Base-by-base conservation (phyloP, 2,329 filamentous ascomycete genomes). In the Botrytis cinerea region DNA sequence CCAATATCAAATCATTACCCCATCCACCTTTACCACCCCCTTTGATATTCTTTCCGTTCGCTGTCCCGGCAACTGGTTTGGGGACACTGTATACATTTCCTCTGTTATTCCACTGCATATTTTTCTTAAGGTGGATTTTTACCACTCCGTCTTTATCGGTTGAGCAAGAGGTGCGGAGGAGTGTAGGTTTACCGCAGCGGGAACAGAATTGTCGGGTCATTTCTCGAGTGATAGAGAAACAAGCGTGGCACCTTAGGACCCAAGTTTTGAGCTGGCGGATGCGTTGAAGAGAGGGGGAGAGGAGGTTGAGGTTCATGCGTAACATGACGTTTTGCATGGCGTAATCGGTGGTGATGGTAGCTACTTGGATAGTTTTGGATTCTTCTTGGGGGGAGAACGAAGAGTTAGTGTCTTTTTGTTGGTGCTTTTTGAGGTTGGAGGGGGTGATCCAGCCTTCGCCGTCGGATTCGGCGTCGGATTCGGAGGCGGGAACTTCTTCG, bases 251-350 rank as follows among this genome's bases (percentile, higher is more conserved):
- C 61, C 96, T 91, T 73, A 97, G 88, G 6, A 98, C 90, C 87
- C 93, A 97, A 20, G 93, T 95, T 82, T 94, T 95, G 76, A 98
- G 88, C 74, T 92, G 90, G 54, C 90, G 92, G 81, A 99, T 94
- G 79, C 94, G 90, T 75, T 93, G 88, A 75, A 98, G 86, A 25
- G 89, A 88, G 0, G 93, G 88, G 0, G 95, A 94, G 74, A 98
- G 87, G 18, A 98, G 89, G 81, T 96, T 93, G 67, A 99, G 89
- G 84, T 98, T 97, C 86, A 98, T 97, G 78, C 97, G 93, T 7
- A 99, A 87, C 2, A 96, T 89, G 12, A 98, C 94, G 81, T 98
- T 98, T 84, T 98, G 95, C 93, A 99, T 97, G 72, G 96, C 95
- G 83, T 93, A 98, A 85, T 99, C 96, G 73, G 92, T 94, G 1